Evolutionary conservation across 495 filamentous ascomycete species (phyloP).

Genomic region (Penicillium angulare): DNA sequence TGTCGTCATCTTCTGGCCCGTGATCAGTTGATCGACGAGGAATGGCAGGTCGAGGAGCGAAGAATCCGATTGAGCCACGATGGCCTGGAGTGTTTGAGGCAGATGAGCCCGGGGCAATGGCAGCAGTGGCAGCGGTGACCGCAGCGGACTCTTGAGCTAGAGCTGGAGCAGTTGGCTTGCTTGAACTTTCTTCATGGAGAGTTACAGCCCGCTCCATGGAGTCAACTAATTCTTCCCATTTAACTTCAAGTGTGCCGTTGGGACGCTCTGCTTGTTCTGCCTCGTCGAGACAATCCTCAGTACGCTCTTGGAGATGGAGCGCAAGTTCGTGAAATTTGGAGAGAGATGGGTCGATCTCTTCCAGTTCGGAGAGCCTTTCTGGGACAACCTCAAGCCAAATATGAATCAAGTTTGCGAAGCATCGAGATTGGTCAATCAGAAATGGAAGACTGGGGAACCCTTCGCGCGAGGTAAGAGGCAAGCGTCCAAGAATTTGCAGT

Average conservation of each 20-base stretch:
- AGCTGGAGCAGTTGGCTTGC: slow-evolving; percentile 41
- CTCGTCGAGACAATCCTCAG: slow-evolving; percentile 65
- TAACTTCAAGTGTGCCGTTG: slow-evolving; percentile 54
- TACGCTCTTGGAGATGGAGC: slow-evolving; percentile 65
- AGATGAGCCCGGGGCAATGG: neutral
- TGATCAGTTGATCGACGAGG: slow-evolving; percentile 45
- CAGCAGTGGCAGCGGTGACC: neutral
- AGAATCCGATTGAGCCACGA: slow-evolving; percentile 47
- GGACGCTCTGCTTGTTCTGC: slow-evolving; percentile 73
- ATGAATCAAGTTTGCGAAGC: slow-evolving; percentile 82
- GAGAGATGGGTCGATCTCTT: slow-evolving; percentile 39
- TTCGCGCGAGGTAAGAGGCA: slow-evolving; percentile 81
- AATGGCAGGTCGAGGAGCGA: slow-evolving; percentile 36
- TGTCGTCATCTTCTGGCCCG: slow-evolving; percentile 43
- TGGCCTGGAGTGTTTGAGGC: slow-evolving; percentile 19
- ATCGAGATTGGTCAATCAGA: slow-evolving; percentile 85
- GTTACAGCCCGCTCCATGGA: slow-evolving; percentile 57
- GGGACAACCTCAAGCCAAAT: slow-evolving; percentile 74
- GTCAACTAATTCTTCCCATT: slow-evolving; percentile 75
- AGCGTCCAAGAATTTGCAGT: slow-evolving; percentile 80
- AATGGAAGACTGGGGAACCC: slow-evolving; percentile 95
- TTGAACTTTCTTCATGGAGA: slow-evolving; percentile 40
- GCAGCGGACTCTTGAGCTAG: slow-evolving; percentile 31
- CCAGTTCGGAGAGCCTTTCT: slow-evolving; percentile 29
- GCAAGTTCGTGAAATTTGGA: slow-evolving; percentile 75